Base-by-base conservation (phyloP, 371 early-diverging fungal species). In the Quaeritorhiza haematococci region DNA sequence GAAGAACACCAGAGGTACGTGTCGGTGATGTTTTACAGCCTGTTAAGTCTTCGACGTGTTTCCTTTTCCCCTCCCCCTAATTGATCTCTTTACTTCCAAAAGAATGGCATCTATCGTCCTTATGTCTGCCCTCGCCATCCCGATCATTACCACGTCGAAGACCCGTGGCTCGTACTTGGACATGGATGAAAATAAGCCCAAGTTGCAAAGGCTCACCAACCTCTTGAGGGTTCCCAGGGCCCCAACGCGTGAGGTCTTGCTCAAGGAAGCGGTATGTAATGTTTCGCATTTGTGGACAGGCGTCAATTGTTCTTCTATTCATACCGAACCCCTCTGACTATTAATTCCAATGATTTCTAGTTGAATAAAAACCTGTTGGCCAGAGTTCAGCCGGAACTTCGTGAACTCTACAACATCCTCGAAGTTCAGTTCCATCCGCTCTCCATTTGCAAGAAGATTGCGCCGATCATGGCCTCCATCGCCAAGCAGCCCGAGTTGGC, bases 401-500 rank as follows among this genome's bases (percentile, higher is more conserved):
- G 88, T 34, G 91, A 93, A 27, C 78, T 97, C 38, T 94, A 93
- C 84, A 85, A 92, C 72, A 86, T 91, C 32, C 83, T 98, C 50
- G 98, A 96, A 77, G 90, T 90, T 56, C 72, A 94, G 68, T 98
- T 98, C 89, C 95, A 96, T 60, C 98, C 98, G 53, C 82, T 98
- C 53, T 91, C 94, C 33, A 93, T 96, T 67, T 92, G 94, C 85
- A 87, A 91, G 74, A 90, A 89, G 83, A 88, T 96, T 64, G 87
- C 88, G 51, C 96, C 84, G 53, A 62, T 75, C 53, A 69, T 80
- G 19, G 46, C 64, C 27, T 45, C 34, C 19, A 74, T 93, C 29
- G 77, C 88, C 49, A 80, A 82, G 63, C 83, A 88, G 58, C 68
- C 80, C 48, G 89, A 90, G 53, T 77, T 90, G 62, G 78, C 80